phyloP scores from a whole-genome alignment of 257 asterid genomes.

The Fraxinus excelsior region DNA sequence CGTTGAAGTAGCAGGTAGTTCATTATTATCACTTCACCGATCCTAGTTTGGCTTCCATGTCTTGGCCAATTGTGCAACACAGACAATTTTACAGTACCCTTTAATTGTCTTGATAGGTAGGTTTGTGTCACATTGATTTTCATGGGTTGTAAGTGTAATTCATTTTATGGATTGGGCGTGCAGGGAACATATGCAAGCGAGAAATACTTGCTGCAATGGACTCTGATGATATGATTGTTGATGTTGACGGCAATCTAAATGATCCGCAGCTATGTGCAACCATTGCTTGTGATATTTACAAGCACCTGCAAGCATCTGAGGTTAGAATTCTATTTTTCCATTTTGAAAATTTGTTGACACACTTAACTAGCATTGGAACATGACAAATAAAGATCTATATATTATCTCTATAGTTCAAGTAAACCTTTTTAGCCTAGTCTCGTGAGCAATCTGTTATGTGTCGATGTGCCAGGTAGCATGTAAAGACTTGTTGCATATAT shows the following conservation, averaged over 20 bases:
- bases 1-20: constrained; percentile 51
- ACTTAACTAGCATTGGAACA: background rate
- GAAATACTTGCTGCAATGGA: constrained; percentile 50
- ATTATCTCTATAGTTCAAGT: background rate
- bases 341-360: background rate
- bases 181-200: constrained; percentile 67
- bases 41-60: background rate
- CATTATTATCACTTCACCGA: constrained; percentile 20
- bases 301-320: constrained; percentile 92
- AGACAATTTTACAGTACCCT: background rate
- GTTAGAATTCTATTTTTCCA: constrained; percentile 30
- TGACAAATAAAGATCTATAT: background rate
- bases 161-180: background rate
- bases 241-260: constrained; percentile 63
- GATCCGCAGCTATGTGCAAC: constrained; percentile 92
- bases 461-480: too few species aligned
- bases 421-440: too few species aligned
- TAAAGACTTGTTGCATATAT: too few species aligned
- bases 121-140: background rate
- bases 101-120: background rate
- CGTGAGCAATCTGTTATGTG: too few species aligned
- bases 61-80: background rate
- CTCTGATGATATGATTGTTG: constrained; percentile 44
- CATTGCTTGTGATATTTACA: constrained; percentile 89
- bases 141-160: background rate